Percentiles rank a stretch among this genome's conserved stretches.
Evolutionary conservation across 805 yeast species (phyloP).

Genomic region (Tetrapisispora fleetii): DNA sequence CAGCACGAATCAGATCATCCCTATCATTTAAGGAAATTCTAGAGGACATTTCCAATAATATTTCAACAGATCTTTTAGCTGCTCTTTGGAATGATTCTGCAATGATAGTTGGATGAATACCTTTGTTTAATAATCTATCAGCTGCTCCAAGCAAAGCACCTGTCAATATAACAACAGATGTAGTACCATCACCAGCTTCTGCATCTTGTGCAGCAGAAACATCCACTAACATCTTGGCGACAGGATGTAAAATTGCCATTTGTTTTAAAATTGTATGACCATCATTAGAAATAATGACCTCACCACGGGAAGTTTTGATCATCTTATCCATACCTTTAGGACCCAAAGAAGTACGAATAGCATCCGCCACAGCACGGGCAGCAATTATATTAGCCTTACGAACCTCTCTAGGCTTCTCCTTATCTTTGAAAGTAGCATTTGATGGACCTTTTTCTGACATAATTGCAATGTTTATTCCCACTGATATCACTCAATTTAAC

Average conservation of each 20-base stretch:
- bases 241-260: conserved; percentile 98
- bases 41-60: conserved; percentile 75
- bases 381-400: conserved; percentile 82
- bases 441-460: conserved; percentile 35
- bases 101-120: conserved; percentile 90
- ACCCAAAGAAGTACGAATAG: conserved; percentile 89
- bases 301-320: conserved; percentile 90
- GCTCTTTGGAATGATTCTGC: conserved; percentile 91
- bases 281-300: conserved; percentile 91
- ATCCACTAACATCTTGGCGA: conserved; percentile 96
- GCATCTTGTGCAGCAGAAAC: conserved; percentile 96
- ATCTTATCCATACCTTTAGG: conserved; percentile 99
- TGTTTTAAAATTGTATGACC: conserved; percentile 95
- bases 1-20: conserved; percentile 81
- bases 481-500: neutral
- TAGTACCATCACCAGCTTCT: conserved; percentile 99
- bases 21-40: conserved; percentile 71
- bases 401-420: conserved; percentile 91
- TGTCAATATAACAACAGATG: conserved; percentile 90
- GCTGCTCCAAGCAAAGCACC: conserved; percentile 95
- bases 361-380: conserved; percentile 91
- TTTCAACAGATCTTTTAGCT: conserved; percentile 71
- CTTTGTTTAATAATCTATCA: conserved; percentile 77
- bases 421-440: conserved; percentile 84
- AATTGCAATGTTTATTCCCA: no score